These are phyloP conservation scores for Camelina laxa DNA, from an alignment of 345 rosid species.

Conservation along the genomic window DNA sequence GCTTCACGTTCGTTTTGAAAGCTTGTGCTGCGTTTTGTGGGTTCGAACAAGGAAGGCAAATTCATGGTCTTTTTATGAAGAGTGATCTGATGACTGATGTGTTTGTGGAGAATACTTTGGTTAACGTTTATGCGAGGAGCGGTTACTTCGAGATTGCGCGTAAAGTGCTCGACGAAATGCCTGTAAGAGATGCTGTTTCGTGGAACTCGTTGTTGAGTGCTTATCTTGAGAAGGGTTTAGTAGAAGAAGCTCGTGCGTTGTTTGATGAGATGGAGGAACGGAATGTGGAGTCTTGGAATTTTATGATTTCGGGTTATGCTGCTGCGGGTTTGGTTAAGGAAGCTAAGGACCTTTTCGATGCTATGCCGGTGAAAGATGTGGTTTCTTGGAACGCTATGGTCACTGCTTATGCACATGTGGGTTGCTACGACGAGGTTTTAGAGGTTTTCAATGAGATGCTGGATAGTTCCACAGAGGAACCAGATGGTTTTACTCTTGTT, in stretches of 20 bases:
- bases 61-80: conserved; percentile 49
- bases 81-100: conserved; percentile 43
- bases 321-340: conserved; percentile 47
- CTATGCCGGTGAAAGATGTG: conserved; percentile 49
- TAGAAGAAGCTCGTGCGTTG: conserved; percentile 46
- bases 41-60: conserved; percentile 49
- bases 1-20: conserved; percentile 54
- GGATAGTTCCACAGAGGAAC: conserved; percentile 33
- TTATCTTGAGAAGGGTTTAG: conserved; percentile 47
- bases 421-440: conserved; percentile 46
- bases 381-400: conserved; percentile 58
- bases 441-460: conserved; percentile 53
- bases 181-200: conserved; percentile 51
- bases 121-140: conserved; percentile 45
- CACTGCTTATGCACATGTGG: conserved; percentile 44
- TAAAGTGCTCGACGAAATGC: conserved; percentile 53
- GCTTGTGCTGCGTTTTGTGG: conserved; percentile 54
- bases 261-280: conserved; percentile 56
- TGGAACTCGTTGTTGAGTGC: conserved; percentile 57
- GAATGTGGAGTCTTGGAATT: conserved; percentile 58
- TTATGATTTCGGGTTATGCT: conserved; percentile 55
- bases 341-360: conserved; percentile 46
- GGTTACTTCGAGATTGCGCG: conserved; percentile 46
- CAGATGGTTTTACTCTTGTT: conserved; percentile 51
- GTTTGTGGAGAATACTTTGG: conserved; percentile 50